Base-by-base conservation (phyloP, 306 rosid species). In the Cucurbita argyrosperma region DNA sequence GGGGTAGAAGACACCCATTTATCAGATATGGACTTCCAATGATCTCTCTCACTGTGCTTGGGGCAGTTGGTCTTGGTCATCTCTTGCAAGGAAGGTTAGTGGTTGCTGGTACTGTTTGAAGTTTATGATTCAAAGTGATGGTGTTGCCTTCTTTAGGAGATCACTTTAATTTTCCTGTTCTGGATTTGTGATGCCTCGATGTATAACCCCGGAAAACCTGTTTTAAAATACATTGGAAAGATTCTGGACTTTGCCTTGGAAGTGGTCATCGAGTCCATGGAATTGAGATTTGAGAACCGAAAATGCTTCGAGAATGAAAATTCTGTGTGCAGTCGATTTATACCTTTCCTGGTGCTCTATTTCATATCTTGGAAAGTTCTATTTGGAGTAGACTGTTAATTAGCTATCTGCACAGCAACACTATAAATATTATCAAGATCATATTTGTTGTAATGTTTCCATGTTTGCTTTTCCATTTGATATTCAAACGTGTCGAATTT, bases 11-110 rank as follows among this genome's bases (percentile, higher is more conserved):
- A 76, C 66, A 83, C 67, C 96, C 98, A 37, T 93, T 93, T 82
- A 8, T 93, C 74, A 81, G 97, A 79, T 89, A 90, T 56, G 98
- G 97, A 54, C 92, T 90, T 68, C 98, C 97, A 56, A 90, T 90
- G 96, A 89, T 94, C 77, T 90, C 97, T 21, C 92, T 90, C 59
- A 89, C 95, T 4, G 94, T 89, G 65, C 50, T 91, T 61, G 98
- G 98, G 52, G 81, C 95, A 35, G 45, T 89, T 76, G 97, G 98
- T 46, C 96, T 94, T 54, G 97, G 85, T 62, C 97, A 88, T 79
- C 96, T 90, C 78, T 74, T 90, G 72, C 96, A 94, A 80, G 97
- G 97, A 77, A 84, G 92, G 96, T 88, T 74, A 53, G 92, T 79
- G 54, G 38, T 77, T 70, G 43, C 12, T 21, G 16, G 19, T 51